A percentile compares a stretch with the other conserved stretches of the same genome.
phyloP scores from a whole-genome alignment of 768 basidiomycete species.

The Trametes cubensis region DNA sequence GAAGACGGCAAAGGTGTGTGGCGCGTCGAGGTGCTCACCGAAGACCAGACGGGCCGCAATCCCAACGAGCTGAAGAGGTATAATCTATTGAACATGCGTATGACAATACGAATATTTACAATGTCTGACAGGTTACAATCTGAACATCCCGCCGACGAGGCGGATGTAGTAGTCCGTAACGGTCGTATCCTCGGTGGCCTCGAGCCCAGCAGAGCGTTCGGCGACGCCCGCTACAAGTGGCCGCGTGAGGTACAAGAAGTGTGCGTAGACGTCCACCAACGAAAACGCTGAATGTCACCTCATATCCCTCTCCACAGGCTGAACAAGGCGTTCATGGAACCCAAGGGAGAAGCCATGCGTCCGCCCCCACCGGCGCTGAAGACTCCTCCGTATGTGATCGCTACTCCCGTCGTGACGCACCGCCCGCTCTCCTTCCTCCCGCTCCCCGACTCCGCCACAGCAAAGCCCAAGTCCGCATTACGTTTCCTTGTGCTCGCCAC shows the following conservation, averaged over 20 bases:
- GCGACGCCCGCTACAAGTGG: conserved; percentile 92
- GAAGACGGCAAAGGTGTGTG: conserved; percentile 71
- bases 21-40: conserved; percentile 91
- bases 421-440: conserved; percentile 63
- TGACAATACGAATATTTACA: background rate
- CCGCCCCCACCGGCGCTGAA: conserved; percentile 64
- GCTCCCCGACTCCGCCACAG: conserved; percentile 27
- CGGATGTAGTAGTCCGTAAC: conserved; percentile 67
- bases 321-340: conserved; percentile 66
- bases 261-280: conserved; percentile 43
- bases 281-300: background rate
- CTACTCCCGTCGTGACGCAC: conserved; percentile 81
- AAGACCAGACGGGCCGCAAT: conserved; percentile 96
- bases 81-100: conserved; percentile 20
- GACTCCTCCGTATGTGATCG: conserved; percentile 92
- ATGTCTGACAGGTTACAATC: conserved; percentile 59
- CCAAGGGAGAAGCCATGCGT: conserved; percentile 61
- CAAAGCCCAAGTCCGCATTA: conserved; percentile 42
- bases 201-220: conserved; percentile 86
- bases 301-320: conserved; percentile 41
- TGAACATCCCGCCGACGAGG: conserved; percentile 82
- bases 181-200: conserved; percentile 88
- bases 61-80: conserved; percentile 83
- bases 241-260: conserved; percentile 67
- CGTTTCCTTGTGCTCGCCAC: conserved; percentile 91